These are phyloP conservation scores for Agrocybe pediades DNA, from an alignment of 768 basidiomycete genomes.

Conservation along the genomic window DNA sequence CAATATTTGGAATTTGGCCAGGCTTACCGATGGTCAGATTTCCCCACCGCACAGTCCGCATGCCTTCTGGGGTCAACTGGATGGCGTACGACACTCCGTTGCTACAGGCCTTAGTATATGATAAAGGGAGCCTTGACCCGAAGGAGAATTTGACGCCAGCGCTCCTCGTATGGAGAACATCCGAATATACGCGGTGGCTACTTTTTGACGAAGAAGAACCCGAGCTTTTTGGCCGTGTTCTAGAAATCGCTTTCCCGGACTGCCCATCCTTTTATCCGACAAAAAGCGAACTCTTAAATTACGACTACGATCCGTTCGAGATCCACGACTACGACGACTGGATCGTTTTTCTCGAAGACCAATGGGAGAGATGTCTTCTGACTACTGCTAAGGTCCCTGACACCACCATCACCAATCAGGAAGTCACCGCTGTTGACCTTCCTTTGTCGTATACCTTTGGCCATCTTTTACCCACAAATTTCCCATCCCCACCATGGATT, in stretches of 20 bases:
- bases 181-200: neutral
- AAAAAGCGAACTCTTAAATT: too few species aligned
- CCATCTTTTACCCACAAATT: too few species aligned
- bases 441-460: too few species aligned
- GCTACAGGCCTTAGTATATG: neutral
- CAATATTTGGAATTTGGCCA: slow-evolving; percentile 3
- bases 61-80: neutral
- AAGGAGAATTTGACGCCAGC: neutral
- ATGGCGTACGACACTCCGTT: neutral
- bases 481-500: neutral
- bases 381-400: too few species aligned
- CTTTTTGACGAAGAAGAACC: neutral
- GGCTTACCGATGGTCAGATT: slow-evolving; percentile 1
- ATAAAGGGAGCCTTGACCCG: neutral
- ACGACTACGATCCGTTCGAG: neutral
- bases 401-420: too few species aligned
- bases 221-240: neutral
- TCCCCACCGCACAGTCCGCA: neutral
- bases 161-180: slow-evolving; percentile 1
- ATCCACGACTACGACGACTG: neutral
- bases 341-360: neutral
- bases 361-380: neutral
- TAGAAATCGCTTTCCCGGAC: neutral
- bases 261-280: neutral
- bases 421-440: too few species aligned